A percentile compares a stretch with the other conserved stretches of the same genome.
Conservation (phyloP, 1,139 yeast genomes). For the Taphrina communis region DNA sequence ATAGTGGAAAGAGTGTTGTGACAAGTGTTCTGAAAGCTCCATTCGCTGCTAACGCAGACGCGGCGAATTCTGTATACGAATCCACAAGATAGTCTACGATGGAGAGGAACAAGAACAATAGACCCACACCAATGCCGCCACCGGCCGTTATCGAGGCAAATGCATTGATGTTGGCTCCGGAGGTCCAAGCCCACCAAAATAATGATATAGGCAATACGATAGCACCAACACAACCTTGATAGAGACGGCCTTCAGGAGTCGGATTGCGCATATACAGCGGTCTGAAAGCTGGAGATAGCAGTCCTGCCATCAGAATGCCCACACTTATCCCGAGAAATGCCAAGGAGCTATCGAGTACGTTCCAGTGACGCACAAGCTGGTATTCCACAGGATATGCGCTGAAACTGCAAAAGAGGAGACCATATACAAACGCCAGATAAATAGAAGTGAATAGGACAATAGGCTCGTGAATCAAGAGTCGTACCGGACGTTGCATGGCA, state of each 20-base stretch:
- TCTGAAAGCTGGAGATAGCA: slow-evolving; percentile 50
- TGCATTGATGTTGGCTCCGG: slow-evolving; percentile 43
- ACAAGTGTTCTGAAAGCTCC: slow-evolving; percentile 64
- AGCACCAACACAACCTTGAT: slow-evolving; percentile 35
- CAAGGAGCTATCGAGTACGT: slow-evolving; percentile 62
- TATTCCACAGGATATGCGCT: slow-evolving; percentile 82
- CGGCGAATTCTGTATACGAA: slow-evolving; percentile 62
- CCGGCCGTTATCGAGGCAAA: slow-evolving; percentile 45
- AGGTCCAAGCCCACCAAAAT: slow-evolving; percentile 46
- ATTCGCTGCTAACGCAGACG: slow-evolving; percentile 74
- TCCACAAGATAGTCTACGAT: slow-evolving; percentile 60
- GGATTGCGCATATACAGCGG: slow-evolving; percentile 52
- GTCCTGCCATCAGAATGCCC: slow-evolving; percentile 53
- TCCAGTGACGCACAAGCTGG: slow-evolving; percentile 62
- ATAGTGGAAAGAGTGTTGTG: slow-evolving; percentile 72
- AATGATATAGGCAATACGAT: slow-evolving; percentile 37
- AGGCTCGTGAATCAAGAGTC: slow-evolving; percentile 63
- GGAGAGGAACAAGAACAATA: slow-evolving; percentile 52
- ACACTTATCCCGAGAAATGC: slow-evolving; percentile 58
- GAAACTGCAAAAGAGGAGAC: slow-evolving; percentile 71
- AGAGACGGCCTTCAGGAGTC: slow-evolving; percentile 51
- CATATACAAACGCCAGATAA: slow-evolving; percentile 65
- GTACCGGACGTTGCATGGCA: slow-evolving; percentile 56
- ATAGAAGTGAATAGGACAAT: slow-evolving; percentile 64
- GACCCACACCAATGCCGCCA: slow-evolving; percentile 43